Evolutionary conservation across 163 green algal species (phyloP), one percentile per base, ranked within the genome.

Genomic region (Chloromonas sp.): DNA sequence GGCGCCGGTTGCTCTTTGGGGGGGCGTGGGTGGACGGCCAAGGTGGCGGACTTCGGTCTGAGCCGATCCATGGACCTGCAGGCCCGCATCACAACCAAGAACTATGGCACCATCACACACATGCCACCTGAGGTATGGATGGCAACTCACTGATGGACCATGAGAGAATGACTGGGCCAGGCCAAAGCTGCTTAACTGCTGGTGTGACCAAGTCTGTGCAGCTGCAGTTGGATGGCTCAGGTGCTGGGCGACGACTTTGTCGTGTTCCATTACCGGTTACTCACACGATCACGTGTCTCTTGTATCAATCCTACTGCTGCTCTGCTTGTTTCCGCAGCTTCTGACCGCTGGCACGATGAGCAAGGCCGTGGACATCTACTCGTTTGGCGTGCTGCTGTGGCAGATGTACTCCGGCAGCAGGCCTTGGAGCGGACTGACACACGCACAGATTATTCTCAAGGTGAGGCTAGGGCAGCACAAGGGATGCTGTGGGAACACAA

Each of bases 301-400:
- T 36, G 36, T 36, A 36, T 36, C 36, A 36, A 36, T 36, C 36
- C 36, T 36, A 36, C 36, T 36, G 36, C 36, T 36, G 36, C 36
- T 3, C 74, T 79, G 74, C 74, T 79, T 11, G 2, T 59, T 3
- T 61, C n/a, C 77, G 3, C 79, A 82, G 82, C 36, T 61, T 70
- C 82, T 84, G 66, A 60, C 58, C 1, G 3, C 80, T 2, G 82
- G 82, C 58, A 70, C n/a, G 8, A 84, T 94, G 58, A 91, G 82
- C 83, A 91, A 91, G 60, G 84, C 87, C 1, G 89, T 87, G 15
- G 94, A 96, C 71, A 88, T 92, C 60, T 92, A 89, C 81, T 88
- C 81, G 3, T 86, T 92, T 60, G 91, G 89, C 70, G 87, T 92
- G 71, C 84, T 89, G 70, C 66, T 91, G 84, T 91, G 86, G 85